Conservation (phyloP, 257 asterid genomes). For the Scutellaria baicalensis region DNA sequence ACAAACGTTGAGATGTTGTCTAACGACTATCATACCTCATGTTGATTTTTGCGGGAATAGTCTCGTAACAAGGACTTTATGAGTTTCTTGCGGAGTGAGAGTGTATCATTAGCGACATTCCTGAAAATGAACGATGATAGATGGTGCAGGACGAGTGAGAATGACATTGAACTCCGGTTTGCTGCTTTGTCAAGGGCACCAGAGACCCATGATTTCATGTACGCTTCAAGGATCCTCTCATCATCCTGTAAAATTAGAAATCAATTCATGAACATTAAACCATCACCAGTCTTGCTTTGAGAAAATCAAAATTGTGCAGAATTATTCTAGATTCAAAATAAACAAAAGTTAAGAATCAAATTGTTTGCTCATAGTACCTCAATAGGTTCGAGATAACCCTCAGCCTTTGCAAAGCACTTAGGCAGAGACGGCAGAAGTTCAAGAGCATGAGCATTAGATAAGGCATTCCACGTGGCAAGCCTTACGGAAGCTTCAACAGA, state of each 20-base stretch:
- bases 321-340: background rate
- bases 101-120: conserved; percentile 20
- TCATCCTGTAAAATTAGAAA: conserved; percentile 49
- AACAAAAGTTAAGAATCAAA: background rate
- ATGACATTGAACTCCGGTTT: conserved; percentile 48
- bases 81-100: conserved; percentile 56
- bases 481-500: conserved; percentile 69
- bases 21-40: conserved; percentile 45
- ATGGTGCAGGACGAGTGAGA: conserved; percentile 68
- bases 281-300: background rate
- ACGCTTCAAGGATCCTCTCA: conserved; percentile 74
- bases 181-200: conserved; percentile 89
- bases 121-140: conserved; percentile 65
- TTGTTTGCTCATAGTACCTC: conserved; percentile 48
- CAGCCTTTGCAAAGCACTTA: conserved; percentile 47
- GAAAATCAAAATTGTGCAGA: background rate
- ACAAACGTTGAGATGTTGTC: background rate
- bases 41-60: conserved; percentile 62
- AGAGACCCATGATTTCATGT: conserved; percentile 70
- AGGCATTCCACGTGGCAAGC: conserved; percentile 74
- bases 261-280: background rate
- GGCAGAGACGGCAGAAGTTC: conserved; percentile 76
- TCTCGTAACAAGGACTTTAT: conserved; percentile 65
- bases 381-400: conserved; percentile 78
- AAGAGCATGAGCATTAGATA: conserved; percentile 65